Base-by-base conservation (phyloP, 2,329 filamentous ascomycete species). In the Aspergillus awamori region DNA sequence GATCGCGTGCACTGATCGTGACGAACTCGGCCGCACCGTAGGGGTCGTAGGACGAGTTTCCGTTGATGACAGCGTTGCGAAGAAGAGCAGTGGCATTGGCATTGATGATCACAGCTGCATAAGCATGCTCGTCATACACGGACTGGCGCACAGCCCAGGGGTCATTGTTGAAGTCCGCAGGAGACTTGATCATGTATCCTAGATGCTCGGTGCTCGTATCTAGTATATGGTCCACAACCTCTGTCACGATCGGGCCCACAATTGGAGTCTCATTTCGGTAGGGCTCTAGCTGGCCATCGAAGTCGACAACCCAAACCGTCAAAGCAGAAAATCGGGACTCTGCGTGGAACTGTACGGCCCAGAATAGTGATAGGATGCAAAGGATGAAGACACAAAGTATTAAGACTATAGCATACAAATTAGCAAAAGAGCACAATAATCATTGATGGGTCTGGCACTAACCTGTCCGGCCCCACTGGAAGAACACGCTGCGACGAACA, bases 61-160 rank as follows among this genome's bases (percentile, higher is more conserved):
- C 84, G 0, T 73, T 81, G 1, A 75, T 72, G 0, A 88, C 76
- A 0, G 87, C 86, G 17, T 80, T 74, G 56, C 82, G 83, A 0
- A 89, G 78, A 20, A 88, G 76, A 0, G 80, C 74, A 0, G 86
- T 88, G 0, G 87, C 86, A 65, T 89, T 88, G 1, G 86, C 71
- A 62, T 88, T 86, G 65, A 89, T 78, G 58, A 89, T 80, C 51
- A 89, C 80, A 0, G 87, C 87, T 0, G 84, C 86, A 80, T 84
- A 89, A 8, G 81, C 81, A 30, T 86, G 75, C 65, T 82, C 83
- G 58, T 88, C 77, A 69, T 87, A 89, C 1, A 89, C 79, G 3
- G 80, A 82, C 66, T 85, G 81, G 4, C 86, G 81, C 2, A 89
- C 86, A 15, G 78, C 76, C 36, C 82, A 75, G 0, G 85, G 83